Base-by-base conservation (phyloP, 2,329 filamentous ascomycete genomes). In the Venturiaceae sp. region DNA sequence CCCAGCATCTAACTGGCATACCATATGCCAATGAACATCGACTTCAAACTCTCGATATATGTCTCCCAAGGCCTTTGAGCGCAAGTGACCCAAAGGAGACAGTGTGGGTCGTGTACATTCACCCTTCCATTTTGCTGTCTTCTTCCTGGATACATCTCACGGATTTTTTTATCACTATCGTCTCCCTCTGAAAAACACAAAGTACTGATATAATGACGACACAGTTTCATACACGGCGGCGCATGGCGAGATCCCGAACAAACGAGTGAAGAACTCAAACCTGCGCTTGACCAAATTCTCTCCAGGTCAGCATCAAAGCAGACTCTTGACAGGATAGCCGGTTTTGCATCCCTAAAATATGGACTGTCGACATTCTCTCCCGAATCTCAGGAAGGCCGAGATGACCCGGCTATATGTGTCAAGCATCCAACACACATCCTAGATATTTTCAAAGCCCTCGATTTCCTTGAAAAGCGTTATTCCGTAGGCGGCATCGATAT, bases 311-410 rank as follows among this genome's bases (percentile, higher is more conserved):
- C 44, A 23, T 16, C 9, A 9, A 11, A 13, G 21, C 21, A 9
- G 11, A 23, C 44, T 11, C 11, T 50, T 9, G 11, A 14, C 13
- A 9, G 11, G 11, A 14, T 50, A 9, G 80, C 80, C 26, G 85
- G 80, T 60, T 81, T 88, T 66, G 81, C 83, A 28, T 85, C 83
- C 50, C 66, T 87, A 59, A 81, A 84, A 69, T 87, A 87, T 75
- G 79, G 83, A 39, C 80, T 87, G 55, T 83, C 81, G 8, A 39
- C 36, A n/a, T 11, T 11, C 36, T 11, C 11, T 11, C 36, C 36
- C n/a, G n/a, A n/a, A n/a, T n/a, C n/a, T n/a, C n/a, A n/a, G n/a
- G n/a, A n/a, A n/a, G n/a, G n/a, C n/a, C n/a, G n/a, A n/a, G 77
- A 57, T 76, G 66, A 70, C 0, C 67, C 67, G 2, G 68, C 71